Percentiles rank a stretch among this genome's conserved stretches.
Conservation (phyloP, 305 asterid genomes). For the Galium porrigens region DNA sequence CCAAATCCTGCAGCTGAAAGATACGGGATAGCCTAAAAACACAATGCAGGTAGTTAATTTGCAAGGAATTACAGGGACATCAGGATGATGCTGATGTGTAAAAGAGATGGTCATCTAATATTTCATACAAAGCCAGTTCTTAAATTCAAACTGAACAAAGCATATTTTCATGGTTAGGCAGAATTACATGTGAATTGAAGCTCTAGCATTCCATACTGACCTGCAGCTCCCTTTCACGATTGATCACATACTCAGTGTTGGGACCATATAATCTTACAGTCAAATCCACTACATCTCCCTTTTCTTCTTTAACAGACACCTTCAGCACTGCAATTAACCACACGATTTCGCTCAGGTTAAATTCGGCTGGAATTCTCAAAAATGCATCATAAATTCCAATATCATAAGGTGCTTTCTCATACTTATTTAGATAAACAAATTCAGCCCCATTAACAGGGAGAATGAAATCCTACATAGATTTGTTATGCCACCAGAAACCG, state of each 20-base stretch:
- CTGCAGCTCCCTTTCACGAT: slow-evolving; percentile 77
- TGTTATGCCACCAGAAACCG: slow-evolving; percentile 87
- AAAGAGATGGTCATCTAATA: background rate
- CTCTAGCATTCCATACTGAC: slow-evolving; percentile 21
- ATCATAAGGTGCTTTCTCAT: background rate
- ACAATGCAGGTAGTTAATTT: slow-evolving; percentile 9
- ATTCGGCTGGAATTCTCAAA: background rate
- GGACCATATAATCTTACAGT: slow-evolving; percentile 87
- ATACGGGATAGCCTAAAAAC: slow-evolving; percentile 66
- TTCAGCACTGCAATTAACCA: slow-evolving; percentile 55
- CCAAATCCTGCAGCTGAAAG: slow-evolving; percentile 98
- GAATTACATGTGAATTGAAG: background rate
- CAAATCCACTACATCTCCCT: slow-evolving; percentile 28
- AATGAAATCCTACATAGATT: slow-evolving; percentile 48
- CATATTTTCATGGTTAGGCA: background rate
- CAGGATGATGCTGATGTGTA: background rate
- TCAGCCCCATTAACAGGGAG: background rate
- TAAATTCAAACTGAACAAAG: background rate
- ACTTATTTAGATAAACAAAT: background rate
- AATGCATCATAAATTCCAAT: background rate
- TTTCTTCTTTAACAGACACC: slow-evolving; percentile 58
- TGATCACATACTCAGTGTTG: slow-evolving; percentile 80
- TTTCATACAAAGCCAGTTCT: background rate
- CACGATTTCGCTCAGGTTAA: background rate
- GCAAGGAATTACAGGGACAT: background rate